These are phyloP conservation scores for Schizonepeta tenuifolia DNA, from an alignment of 257 asterid genomes.

Conservation along the genomic window DNA sequence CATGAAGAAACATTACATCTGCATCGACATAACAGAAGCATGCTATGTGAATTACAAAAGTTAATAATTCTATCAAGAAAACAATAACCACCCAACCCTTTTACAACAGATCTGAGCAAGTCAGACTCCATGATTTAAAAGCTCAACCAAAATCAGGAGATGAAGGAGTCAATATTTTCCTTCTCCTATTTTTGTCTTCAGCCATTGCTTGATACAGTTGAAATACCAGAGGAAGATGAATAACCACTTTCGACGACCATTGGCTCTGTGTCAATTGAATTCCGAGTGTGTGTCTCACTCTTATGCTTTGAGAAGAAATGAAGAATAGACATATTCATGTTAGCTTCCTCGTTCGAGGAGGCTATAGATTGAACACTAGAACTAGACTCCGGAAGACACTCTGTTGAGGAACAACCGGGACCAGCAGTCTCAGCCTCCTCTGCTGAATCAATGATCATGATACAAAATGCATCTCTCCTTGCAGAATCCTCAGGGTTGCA, in stretches of 20 bases:
- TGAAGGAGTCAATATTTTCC: conserved; percentile 1
- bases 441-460: conserved; percentile 35
- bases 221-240: conserved; percentile 37
- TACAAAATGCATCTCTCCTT: conserved; percentile 29
- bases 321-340: conserved; percentile 56
- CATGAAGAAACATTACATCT: neutral
- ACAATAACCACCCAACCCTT: neutral
- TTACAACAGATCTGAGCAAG: conserved; percentile 7
- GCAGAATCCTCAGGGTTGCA: conserved; percentile 34
- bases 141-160: neutral
- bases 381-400: conserved; percentile 36
- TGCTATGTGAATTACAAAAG: neutral
- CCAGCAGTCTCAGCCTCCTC: conserved; percentile 34
- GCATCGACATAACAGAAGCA: neutral
- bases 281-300: conserved; percentile 34
- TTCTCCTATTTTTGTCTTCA: conserved; percentile 4
- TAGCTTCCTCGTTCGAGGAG: conserved; percentile 33
- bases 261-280: conserved; percentile 32
- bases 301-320: conserved; percentile 61
- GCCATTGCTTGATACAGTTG: conserved; percentile 35
- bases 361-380: conserved; percentile 35
- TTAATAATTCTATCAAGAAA: conserved; percentile 1
- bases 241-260: conserved; percentile 35
- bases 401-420: conserved; percentile 41
- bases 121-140: neutral